Conservation (phyloP, 2,329 filamentous ascomycete genomes). For the Lasiodiplodia theobromae region DNA sequence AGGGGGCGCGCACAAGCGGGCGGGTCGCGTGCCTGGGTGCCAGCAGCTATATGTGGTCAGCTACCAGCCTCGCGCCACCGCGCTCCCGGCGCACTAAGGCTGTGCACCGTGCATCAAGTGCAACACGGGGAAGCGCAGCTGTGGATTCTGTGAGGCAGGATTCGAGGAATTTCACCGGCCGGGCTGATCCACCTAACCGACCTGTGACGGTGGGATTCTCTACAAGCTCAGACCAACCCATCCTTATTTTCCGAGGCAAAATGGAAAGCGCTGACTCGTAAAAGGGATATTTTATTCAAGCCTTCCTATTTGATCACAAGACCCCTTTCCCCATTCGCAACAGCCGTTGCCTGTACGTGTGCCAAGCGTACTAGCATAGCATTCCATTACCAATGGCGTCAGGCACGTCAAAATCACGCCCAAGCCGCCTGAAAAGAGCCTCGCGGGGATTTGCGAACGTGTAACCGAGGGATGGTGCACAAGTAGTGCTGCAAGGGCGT, state of each 20-base stretch:
- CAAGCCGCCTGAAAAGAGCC: too few species aligned
- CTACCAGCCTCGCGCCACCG: background rate
- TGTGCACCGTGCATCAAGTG: background rate
- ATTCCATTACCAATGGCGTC: background rate
- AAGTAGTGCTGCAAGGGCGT: too few species aligned
- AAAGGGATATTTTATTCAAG: background rate
- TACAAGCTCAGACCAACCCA: background rate
- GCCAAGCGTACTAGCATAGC: background rate
- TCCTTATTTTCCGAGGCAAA: background rate
- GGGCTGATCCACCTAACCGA: background rate
- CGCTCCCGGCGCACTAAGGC: background rate
- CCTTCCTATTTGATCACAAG: background rate
- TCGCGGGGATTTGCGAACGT: too few species aligned
- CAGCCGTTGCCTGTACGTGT: background rate
- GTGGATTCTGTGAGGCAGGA: background rate
- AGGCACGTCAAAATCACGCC: background rate
- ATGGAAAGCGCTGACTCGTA: background rate
- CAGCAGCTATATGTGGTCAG: background rate
- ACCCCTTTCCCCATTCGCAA: background rate
- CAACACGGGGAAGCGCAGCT: background rate
- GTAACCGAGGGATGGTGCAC: too few species aligned
- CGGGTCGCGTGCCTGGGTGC: conserved; percentile 4
- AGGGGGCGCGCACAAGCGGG: conserved; percentile 10
- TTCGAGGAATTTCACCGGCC: background rate
- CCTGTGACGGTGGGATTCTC: background rate